Evolutionary conservation across 2,329 filamentous ascomycete genomes (phyloP), one percentile per base, ranked within the genome.

Genomic region (Penicillium sp.): DNA sequence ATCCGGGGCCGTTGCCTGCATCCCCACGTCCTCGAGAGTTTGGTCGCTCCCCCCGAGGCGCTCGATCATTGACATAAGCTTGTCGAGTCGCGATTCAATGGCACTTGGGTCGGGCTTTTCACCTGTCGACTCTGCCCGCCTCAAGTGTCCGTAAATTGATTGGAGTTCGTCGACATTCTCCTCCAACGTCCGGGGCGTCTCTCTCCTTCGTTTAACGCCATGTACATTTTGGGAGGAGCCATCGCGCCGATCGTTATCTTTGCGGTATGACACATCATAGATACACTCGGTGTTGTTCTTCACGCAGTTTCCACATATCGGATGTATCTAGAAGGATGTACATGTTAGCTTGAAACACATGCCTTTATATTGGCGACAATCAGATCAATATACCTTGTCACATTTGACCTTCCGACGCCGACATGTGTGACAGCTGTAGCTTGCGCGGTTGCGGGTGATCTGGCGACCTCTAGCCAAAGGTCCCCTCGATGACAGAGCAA

Each of bases 391-490:
- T 61, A 71, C 69, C 66, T 78, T 77, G 62, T 77, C 72, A 58
- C 77, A 79, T 70, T 78, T 79, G 46, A 79, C 75, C 59, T 79
- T 79, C 30, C 77, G 71, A 55, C 74, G 66, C 45, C 77, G 73
- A 64, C 77, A 79, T 1, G 70, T 75, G 61, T 77, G 72, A 56
- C 77, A 79, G 59, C 75, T 77, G 59, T 79, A 78, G 60, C 76
- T 78, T 33, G 74, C 70, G 46, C 77, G 74, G 44, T 76, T 78
- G 17, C 77, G 74, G 36, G 77, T 79, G 49, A 79, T 79, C 53
- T 78, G 76, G 48, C 76, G 76, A 40, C 69, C 69, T 35, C 64
- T 59, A 4, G 59, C 61, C 26, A 72, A 54, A 37, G 61, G 52
- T 14, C 46, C 60, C 40, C 56, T 62, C 50, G 57, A 45, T 35